phyloP scores from a whole-genome alignment of 306 rosid species.

The Glycine tomentella region DNA sequence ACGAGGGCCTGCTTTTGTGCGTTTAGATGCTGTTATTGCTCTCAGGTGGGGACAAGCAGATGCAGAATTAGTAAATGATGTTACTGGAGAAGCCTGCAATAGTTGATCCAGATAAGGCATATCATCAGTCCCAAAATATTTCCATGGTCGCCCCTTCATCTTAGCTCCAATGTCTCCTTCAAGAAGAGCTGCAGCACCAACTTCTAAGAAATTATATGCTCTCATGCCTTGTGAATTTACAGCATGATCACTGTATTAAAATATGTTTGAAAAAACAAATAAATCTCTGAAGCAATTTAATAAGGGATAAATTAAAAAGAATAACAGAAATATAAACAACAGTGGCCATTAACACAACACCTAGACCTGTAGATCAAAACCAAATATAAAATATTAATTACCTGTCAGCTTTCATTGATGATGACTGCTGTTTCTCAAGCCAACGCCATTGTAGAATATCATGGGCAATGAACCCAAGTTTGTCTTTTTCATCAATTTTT shows the following conservation, averaged over 20 bases:
- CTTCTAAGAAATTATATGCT: conserved; percentile 76
- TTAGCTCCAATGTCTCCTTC: conserved; percentile 79
- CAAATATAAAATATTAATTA: conserved; percentile 44
- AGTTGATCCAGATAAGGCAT: conserved; percentile 93
- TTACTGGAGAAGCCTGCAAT: conserved; percentile 75
- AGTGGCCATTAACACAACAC: neutral
- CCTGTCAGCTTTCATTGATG: conserved; percentile 64
- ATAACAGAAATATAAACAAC: conserved; percentile 33
- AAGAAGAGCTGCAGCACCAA: conserved; percentile 88
- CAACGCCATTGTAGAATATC: conserved; percentile 93
- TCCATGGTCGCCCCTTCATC: conserved; percentile 84
- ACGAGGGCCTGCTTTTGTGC: conserved; percentile 69
- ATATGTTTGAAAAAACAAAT: conserved; percentile 35
- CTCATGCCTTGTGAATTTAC: conserved; percentile 68
- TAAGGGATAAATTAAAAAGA: conserved; percentile 24
- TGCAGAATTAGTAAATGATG: conserved; percentile 76
- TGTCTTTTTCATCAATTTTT: conserved; percentile 66
- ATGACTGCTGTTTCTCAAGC: conserved; percentile 69
- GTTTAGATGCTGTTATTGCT: conserved; percentile 90
- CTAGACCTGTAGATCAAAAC: neutral
- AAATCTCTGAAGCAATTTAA: conserved; percentile 29
- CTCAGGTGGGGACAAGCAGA: conserved; percentile 80
- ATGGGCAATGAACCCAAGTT: conserved; percentile 68
- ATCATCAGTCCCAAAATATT: conserved; percentile 83
- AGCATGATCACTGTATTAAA: conserved; percentile 66